These are phyloP conservation scores for Hypholoma fasciculare DNA, from an alignment of 768 basidiomycete genomes.

Conservation along the genomic window DNA sequence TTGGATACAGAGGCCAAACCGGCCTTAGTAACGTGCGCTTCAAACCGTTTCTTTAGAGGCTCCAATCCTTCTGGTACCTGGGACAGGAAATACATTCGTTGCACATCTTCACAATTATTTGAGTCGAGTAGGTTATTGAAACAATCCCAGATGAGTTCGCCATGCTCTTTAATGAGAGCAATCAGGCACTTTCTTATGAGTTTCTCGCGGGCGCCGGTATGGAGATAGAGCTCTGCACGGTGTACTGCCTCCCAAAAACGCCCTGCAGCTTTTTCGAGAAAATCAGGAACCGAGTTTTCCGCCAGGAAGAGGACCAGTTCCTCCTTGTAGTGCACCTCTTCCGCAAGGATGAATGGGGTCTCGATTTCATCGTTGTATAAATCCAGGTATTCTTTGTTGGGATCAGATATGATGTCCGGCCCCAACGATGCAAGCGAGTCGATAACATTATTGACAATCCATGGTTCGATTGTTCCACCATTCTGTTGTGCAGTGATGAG, in stretches of 20 bases:
- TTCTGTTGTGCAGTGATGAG: slow-evolving; percentile 93
- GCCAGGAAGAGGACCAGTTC: slow-evolving; percentile 94
- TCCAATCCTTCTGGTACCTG: slow-evolving; percentile 93
- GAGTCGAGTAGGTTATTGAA: too few relatives aligned
- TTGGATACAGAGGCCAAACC: slow-evolving; percentile 86
- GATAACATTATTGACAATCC: slow-evolving; percentile 93
- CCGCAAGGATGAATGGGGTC: slow-evolving; percentile 81
- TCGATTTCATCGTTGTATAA: slow-evolving; percentile 96
- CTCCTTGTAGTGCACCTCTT: slow-evolving; percentile 89
- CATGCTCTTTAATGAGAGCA: slow-evolving; percentile 89
- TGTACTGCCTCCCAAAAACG: slow-evolving; percentile 94
- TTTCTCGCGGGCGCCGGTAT: slow-evolving; percentile 86
- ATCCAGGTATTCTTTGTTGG: slow-evolving; percentile 92
- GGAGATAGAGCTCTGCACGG: slow-evolving; percentile 92
- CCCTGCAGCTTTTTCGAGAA: slow-evolving; percentile 95
- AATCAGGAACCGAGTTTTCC: slow-evolving; percentile 92
- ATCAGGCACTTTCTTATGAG: slow-evolving; percentile 88
- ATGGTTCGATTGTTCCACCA: slow-evolving; percentile 93
- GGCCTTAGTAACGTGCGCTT: slow-evolving; percentile 92
- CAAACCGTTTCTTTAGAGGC: slow-evolving; percentile 91
- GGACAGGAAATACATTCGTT: slow-evolving; percentile 94
- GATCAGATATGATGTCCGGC: slow-evolving; percentile 78
- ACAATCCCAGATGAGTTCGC: slow-evolving; percentile 90
- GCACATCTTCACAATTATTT: slow-evolving; percentile 95
- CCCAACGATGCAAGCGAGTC: slow-evolving; percentile 98